These are phyloP conservation scores for Penicillium capsulatum DNA, from an alignment of 2,329 filamentous ascomycete genomes.

Conservation along the genomic window DNA sequence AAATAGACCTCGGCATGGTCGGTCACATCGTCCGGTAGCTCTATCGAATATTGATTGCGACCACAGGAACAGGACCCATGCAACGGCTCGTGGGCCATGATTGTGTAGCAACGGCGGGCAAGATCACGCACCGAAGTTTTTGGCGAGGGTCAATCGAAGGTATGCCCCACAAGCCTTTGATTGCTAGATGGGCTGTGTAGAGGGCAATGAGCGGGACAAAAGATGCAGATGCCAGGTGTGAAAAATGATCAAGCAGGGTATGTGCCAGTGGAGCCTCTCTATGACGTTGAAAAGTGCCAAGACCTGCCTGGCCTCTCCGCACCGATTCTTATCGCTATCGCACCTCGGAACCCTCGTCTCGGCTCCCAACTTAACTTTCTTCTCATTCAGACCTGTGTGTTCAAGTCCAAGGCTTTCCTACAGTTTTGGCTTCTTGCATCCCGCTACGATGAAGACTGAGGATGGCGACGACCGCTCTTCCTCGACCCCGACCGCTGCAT, in stretches of 20 bases:
- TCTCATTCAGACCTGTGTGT: too few relatives aligned
- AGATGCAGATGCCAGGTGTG: background rate
- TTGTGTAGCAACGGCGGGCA: slow-evolving; percentile 8
- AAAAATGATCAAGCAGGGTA: slow-evolving; percentile 8
- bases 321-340: slow-evolving; percentile 24
- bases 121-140: too few relatives aligned
- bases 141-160: too few relatives aligned
- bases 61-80: slow-evolving; percentile 80
- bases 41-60: slow-evolving; percentile 74
- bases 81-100: slow-evolving; percentile 48
- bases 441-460: slow-evolving; percentile 25
- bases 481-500: slow-evolving; percentile 30
- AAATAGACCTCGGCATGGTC: slow-evolving; percentile 67
- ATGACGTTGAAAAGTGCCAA: slow-evolving; percentile 26
- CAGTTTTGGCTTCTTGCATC: too few relatives aligned
- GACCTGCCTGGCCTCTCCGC: slow-evolving; percentile 18
- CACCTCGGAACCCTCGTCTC: slow-evolving; percentile 10
- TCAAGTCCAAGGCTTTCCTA: too few relatives aligned
- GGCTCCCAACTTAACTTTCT: slow-evolving; percentile 2
- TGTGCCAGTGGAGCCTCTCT: slow-evolving; percentile 18
- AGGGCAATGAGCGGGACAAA: too few relatives aligned
- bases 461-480: slow-evolving; percentile 32
- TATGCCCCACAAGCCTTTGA: too few relatives aligned
- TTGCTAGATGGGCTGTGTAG: too few relatives aligned
- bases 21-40: slow-evolving; percentile 57